These are phyloP conservation scores for Parietichytrium sp. DNA, from an alignment of 108 stramenopile genomes.

Conservation along the genomic window DNA sequence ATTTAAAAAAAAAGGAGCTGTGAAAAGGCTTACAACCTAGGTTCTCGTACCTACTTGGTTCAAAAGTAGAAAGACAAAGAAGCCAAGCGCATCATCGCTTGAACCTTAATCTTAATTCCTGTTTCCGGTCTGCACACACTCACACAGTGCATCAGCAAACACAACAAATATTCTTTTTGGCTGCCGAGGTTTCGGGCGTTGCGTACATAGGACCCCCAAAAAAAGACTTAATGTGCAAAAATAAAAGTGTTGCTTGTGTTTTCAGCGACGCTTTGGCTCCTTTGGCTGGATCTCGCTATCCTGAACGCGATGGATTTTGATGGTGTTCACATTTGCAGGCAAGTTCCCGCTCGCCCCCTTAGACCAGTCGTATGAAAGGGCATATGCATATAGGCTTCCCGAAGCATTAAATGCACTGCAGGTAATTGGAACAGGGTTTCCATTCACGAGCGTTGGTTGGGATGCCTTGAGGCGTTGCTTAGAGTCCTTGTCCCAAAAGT, in stretches of 20 bases:
- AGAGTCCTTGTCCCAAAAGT: slow-evolving; percentile 65
- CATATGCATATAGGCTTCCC: slow-evolving; percentile 86
- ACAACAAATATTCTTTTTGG: no score
- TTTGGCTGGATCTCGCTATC: slow-evolving; percentile 87
- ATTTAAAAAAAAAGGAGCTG: no score
- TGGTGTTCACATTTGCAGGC: slow-evolving; percentile 67
- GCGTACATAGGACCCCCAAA: no score
- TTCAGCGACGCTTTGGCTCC: slow-evolving; percentile 57
- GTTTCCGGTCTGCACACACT: no score
- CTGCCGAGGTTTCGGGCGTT: no score
- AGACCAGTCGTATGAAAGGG: slow-evolving; percentile 87
- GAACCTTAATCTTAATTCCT: no score
- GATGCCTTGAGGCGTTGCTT: slow-evolving; percentile 70
- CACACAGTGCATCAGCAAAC: no score
- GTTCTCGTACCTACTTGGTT: no score
- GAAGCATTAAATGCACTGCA: slow-evolving; percentile 79
- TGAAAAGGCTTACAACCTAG: no score
- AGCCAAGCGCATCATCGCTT: no score
- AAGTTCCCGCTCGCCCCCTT: slow-evolving; percentile 67
- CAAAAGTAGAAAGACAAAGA: no score
- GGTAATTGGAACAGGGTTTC: slow-evolving; percentile 49
- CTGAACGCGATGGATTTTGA: slow-evolving; percentile 71
- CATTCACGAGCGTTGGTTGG: slow-evolving; percentile 47
- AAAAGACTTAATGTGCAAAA: no score
- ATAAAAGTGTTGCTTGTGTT: not conserved